Base-by-base conservation (phyloP, 2,329 filamentous ascomycete species). In the Zarea fungicola region DNA sequence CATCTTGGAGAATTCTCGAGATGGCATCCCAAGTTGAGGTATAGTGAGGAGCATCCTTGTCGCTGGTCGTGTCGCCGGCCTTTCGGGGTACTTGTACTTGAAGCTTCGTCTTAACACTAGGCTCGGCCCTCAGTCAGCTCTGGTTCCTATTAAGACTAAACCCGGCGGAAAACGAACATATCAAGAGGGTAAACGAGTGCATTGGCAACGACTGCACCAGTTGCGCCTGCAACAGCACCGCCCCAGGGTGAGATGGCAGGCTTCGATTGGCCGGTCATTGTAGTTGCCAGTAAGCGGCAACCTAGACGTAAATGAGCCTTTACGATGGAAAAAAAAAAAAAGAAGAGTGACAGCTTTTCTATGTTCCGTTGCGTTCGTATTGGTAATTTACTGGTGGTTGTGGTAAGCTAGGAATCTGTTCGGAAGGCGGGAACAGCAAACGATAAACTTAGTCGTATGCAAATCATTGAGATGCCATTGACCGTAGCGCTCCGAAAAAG, bases 181-280 rank as follows among this genome's bases (percentile, higher is more conserved):
- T 99, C 93, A 52, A 99, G 77, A 40, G 93, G 93, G 69, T 99
- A 99, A 50, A 97, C 92, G 54, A 96, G 73, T 37, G 91, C 87
- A 74, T 99, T 99, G 51, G 93, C 93, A 52, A 99, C 77, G 31
- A 97, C 89, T 40, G 93, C 93, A 53, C 93, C 93, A 18, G 89
- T 88, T 45, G 93, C 89, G 61, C 93, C 93, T 54, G 93, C 92
- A 56, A 96, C 83, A 48, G 93, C 93, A 63, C 85, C 85, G 48
- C 91, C 92, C 92, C 92, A 97, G 48, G 93, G 88, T 35, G 93
- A 90, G 52, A 97, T 80, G 56, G 75, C 74, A 55, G 82, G 76
- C 67, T 90, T 92, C 32, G 78, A 81, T 60, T 77, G 77, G 46
- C 64, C 74, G 50, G 71, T 68, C 78, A 81, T 80, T 52, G 46